Base-by-base conservation (phyloP, 1,284 basidiomycete genomes). In the Ustilago sp. region DNA sequence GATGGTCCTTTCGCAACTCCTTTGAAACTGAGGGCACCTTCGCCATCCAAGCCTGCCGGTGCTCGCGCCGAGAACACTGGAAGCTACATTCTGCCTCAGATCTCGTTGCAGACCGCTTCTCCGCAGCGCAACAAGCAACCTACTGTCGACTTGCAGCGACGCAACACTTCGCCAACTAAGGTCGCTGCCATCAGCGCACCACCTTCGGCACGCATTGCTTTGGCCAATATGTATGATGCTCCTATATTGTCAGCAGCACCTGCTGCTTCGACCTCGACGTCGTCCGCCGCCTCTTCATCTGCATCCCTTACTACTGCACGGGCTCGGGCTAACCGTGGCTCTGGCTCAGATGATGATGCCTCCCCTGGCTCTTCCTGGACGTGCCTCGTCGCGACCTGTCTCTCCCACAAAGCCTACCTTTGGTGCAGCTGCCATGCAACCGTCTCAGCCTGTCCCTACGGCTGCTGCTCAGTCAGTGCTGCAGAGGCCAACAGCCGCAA, bases 101-200 rank as follows among this genome's bases (percentile, higher is more conserved):
- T 77, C 61, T 59, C 65, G 51, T 57, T 77, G 34, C 74, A 77
- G 51, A 64, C 61, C 1, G 70, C 70, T 8, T 72, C 74, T 41
- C 74, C 74, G 4, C 69, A 69, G 64, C 61, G 66, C 43, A 70
- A 67, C 54, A 70, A 73, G 52, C 63, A 66, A 12, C 60, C 57
- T 0, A 39, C 28, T 4, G 62, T 56, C 17, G 66, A 73, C 32
- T 36, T 77, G 59, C 75, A 77, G 59, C 72, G 76, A 23, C 76
- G 72, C 55, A 70, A 70, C 59, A 78, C 72, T 34, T 78, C 76
- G 53, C 76, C 76, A 2, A 68, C 69, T 52, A 65, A 76, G 59
- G 57, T 53, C 15, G 12, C 59, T 35, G 32, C 71, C 5, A 32
- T 59, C 4, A 63, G 52, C 28, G 73, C 68, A 17, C 61, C 74